Evolutionary conservation across 208 protist genomes (phyloP).

Genomic region (Acanthamoeba healyi): DNA sequence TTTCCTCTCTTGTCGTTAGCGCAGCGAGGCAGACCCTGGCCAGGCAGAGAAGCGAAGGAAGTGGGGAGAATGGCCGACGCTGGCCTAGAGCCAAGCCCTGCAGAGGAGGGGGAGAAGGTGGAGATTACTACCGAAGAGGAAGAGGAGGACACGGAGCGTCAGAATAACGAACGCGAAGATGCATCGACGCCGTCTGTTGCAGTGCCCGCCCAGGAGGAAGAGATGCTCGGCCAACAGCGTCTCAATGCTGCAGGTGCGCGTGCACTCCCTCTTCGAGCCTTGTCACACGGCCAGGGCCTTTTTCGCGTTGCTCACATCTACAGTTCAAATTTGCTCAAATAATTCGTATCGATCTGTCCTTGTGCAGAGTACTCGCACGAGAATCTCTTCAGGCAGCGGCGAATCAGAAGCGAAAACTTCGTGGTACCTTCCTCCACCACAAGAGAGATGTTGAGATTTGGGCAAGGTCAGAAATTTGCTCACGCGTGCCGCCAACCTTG

Average conservation of each 20-base stretch:
- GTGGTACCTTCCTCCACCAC: too few species aligned
- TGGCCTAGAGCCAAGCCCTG: too few species aligned
- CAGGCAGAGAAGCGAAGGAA: background rate
- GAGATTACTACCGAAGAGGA: background rate
- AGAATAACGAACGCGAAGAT: background rate
- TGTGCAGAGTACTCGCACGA: background rate
- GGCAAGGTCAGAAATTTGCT: too few species aligned
- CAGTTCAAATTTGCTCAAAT: background rate
- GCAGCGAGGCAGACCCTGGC: background rate
- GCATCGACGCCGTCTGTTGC: too few species aligned
- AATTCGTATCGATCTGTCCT: background rate
- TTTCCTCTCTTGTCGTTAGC: slow-evolving; percentile 5
- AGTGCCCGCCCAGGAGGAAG: background rate
- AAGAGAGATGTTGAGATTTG: too few species aligned
- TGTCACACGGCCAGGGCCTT: too few species aligned
- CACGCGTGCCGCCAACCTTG: background rate
- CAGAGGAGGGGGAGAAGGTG: background rate
- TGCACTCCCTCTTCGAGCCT: too few species aligned
- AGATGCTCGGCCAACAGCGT: background rate
- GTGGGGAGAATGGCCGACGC: background rate
- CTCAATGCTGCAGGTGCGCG: background rate
- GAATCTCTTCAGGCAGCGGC: background rate
- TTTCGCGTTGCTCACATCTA: too few species aligned
- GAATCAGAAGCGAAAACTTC: background rate
- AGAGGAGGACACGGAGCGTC: background rate